phyloP scores from a whole-genome alignment of 116 monocot species.

The Zostera marina region DNA sequence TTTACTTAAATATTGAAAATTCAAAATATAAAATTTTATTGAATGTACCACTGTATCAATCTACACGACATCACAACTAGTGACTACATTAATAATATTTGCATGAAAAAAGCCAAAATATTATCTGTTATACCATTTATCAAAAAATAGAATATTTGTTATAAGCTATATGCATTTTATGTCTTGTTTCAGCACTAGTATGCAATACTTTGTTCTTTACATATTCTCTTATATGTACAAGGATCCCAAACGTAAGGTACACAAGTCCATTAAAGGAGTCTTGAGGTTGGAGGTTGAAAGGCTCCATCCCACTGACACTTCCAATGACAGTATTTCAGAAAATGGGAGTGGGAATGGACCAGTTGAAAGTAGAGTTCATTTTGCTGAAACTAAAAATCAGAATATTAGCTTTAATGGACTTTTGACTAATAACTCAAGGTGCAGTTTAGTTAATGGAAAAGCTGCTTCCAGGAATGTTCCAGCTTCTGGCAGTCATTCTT shows the following conservation, averaged over 20 bases:
- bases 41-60: no score
- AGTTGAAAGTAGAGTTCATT: constrained; percentile 24
- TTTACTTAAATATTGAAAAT: no score
- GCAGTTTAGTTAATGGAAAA: constrained; percentile 23
- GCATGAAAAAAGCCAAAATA: no score
- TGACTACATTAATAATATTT: no score
- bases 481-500: constrained; percentile 16
- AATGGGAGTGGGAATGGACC: constrained; percentile 49
- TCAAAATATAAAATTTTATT: no score
- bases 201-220: not conserved
- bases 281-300: constrained; percentile 85
- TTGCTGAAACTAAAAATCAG: constrained; percentile 22
- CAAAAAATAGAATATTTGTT: no score
- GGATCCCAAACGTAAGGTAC: constrained; percentile 92
- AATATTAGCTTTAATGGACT: constrained; percentile 27
- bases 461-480: constrained; percentile 18
- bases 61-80: no score
- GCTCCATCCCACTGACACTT: constrained; percentile 27
- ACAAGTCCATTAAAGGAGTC: constrained; percentile 91
- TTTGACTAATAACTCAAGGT: constrained; percentile 19
- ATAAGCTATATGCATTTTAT: not conserved
- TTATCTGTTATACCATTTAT: no score
- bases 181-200: not conserved
- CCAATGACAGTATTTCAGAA: constrained; percentile 63
- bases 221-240: constrained; percentile 10